Base-by-base conservation (phyloP, 2,329 filamentous ascomycete genomes). In the Fusarium drepaniforme region DNA sequence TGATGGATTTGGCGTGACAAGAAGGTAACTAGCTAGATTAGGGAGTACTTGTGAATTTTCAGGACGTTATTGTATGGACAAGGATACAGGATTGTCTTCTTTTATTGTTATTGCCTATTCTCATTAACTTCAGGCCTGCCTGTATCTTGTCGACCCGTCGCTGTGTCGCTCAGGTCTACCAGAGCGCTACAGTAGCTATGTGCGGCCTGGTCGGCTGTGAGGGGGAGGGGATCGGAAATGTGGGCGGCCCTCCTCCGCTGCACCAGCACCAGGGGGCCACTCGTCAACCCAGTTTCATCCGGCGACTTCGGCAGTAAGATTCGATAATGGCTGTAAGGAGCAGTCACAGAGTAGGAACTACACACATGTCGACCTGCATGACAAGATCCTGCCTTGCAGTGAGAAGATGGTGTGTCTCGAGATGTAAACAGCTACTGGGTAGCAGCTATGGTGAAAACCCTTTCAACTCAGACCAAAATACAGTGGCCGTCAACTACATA, bases 171-270 rank as follows among this genome's bases (percentile, higher is more conserved):
- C 13, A 23, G 42, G 42, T 46, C 42, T 23, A 23, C 12, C 42
- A 8, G 38, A 42, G 42, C 21, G 30, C 30, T 33, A 33, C 30
- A 33, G 33, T 35, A 35, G 33, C 33, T 46, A 3, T 46, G 42
- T 46, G 42, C 7, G 13, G 42, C 42, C 42, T 46, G 21, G 42
- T 46, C 42, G 42, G 42, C 42, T 44, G 15, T 46, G 42, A 46
- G 42, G 42, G 42, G 42, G 42, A 37, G 53, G 53, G 53, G n/a
- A 37, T 57, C 53, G 53, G 53, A 57, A 57, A 57, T 57, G 53
- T 35, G 53, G 53, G 53, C 53, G 53, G n/a, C 30, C 53, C 53
- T 15, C 53, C n/a, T 8, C 18, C 13, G 4, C 23, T 13, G 21
- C 42, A 46, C 21, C 21, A 8, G 42, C 42, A 23, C 13, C 13